phyloP scores from a whole-genome alignment of 73 alveolate species.

The Stentor coeruleus region DNA sequence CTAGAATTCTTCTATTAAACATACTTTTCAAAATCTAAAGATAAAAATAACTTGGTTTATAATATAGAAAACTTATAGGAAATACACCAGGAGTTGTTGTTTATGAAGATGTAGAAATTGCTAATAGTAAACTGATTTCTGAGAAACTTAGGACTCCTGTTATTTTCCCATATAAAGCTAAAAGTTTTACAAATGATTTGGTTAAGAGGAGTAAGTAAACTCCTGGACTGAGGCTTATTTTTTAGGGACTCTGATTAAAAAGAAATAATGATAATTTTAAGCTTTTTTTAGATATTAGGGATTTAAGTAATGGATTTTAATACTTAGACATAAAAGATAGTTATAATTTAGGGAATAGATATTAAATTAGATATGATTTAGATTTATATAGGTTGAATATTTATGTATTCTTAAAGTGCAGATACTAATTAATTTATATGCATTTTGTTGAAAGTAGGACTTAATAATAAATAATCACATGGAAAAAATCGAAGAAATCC shows the following conservation, averaged over 20 bases:
- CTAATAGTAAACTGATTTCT: background rate
- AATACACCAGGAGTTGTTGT: conserved; percentile 8
- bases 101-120: background rate
- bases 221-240: background rate
- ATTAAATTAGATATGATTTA: too few species aligned
- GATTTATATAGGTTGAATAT: too few species aligned
- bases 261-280: too few species aligned
- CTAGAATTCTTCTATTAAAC: background rate
- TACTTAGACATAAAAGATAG: too few species aligned
- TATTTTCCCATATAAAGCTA: background rate
- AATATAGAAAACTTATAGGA: background rate
- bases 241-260: background rate
- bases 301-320: too few species aligned
- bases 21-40: background rate
- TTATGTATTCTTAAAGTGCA: too few species aligned
- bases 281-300: too few species aligned
- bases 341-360: too few species aligned
- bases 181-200: background rate
- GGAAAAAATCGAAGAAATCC: too few species aligned
- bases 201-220: background rate
- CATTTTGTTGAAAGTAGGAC: too few species aligned
- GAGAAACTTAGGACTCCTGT: background rate
- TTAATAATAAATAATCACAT: too few species aligned
- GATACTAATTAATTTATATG: too few species aligned
- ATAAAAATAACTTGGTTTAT: background rate